Conservation (phyloP, 345 rosid genomes). For the Eucalyptus camaldulensis region DNA sequence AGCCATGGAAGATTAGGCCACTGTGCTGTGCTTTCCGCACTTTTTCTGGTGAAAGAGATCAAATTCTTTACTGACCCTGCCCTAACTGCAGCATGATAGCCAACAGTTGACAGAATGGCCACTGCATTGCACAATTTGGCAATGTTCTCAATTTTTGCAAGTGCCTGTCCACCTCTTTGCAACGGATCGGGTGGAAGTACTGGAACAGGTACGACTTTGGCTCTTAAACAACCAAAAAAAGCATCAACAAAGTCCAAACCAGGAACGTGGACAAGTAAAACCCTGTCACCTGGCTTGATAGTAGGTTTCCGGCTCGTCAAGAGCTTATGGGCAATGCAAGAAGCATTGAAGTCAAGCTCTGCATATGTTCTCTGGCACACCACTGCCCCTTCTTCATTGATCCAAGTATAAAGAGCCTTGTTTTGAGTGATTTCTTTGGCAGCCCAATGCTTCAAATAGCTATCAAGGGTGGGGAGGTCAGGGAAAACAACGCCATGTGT, state of each 20-base stretch:
- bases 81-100: conserved; percentile 49
- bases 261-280: conserved; percentile 45
- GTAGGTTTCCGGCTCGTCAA: conserved; percentile 28
- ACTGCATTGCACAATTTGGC: conserved; percentile 37
- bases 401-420: conserved; percentile 45
- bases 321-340: conserved; percentile 35
- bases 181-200: conserved; percentile 64
- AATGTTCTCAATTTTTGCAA: conserved; percentile 49
- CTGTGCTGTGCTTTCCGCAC: conserved; percentile 5
- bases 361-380: conserved; percentile 28
- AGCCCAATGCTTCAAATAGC: conserved; percentile 58
- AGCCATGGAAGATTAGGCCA: conserved; percentile 70
- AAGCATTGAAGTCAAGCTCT: conserved; percentile 38
- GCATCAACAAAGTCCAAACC: conserved; percentile 59
- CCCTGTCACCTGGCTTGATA: conserved; percentile 47
- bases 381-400: conserved; percentile 34
- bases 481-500: conserved; percentile 37
- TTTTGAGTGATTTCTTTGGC: conserved; percentile 10
- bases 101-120: conserved; percentile 46
- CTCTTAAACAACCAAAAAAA: conserved; percentile 64
- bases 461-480: conserved; percentile 34
- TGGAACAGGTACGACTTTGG: conserved; percentile 51
- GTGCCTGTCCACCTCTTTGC: conserved; percentile 70
- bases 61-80: conserved; percentile 41
- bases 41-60: conserved; percentile 25